Base-by-base conservation (phyloP, 345 rosid species). In the Bruguiera parviflora region DNA sequence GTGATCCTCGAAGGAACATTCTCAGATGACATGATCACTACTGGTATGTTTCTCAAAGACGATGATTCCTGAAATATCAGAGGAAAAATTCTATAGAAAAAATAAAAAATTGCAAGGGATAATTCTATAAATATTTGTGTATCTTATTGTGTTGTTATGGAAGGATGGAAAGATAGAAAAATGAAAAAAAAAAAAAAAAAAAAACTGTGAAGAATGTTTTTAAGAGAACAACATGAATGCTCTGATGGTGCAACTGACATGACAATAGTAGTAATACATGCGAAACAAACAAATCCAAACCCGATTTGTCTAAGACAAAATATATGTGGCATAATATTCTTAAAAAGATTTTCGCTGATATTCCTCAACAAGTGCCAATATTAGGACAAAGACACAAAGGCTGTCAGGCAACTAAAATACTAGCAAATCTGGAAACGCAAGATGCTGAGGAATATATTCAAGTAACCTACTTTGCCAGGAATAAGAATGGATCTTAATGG, bases 21-120 rank as follows among this genome's bases (percentile, higher is more conserved):
- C 78, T 89, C 92, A 24, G 96, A 89, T 73, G 96, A 89, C 90
- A 87, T 89, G 59, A 89, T 85, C 59, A 89, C 90, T 5, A 85
- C 90, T 4, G 96, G 96, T 61, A 87, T 85, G 78, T 84, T 70
- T 73, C 80, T 85, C 66, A 87, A 67, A 60, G 81, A 81, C 32
- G 88, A 79, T 58, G 92, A 85, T 74, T 85, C 88, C 89, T 86
- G 82, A 66, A 72, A 75, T 58, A 65, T 52, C 56, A 65, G 13
- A 51, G 29, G 21, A 13, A 58, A 2, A 52, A 24, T 21, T 56
- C 59, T 24, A 24, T 56, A 6, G 3, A 43, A 43, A 43, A 37
- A 43, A 43, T 13, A 43, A 43, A 37, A 43, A 43, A 43, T 39
- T 39, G 15, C 16, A 43, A 13, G 16, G 15, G 15, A 43, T 43